A percentile compares a stretch with the other conserved stretches of the same genome.
phyloP scores from a whole-genome alignment of 495 filamentous ascomycete genomes.

The Articulospora tetracladia region DNA sequence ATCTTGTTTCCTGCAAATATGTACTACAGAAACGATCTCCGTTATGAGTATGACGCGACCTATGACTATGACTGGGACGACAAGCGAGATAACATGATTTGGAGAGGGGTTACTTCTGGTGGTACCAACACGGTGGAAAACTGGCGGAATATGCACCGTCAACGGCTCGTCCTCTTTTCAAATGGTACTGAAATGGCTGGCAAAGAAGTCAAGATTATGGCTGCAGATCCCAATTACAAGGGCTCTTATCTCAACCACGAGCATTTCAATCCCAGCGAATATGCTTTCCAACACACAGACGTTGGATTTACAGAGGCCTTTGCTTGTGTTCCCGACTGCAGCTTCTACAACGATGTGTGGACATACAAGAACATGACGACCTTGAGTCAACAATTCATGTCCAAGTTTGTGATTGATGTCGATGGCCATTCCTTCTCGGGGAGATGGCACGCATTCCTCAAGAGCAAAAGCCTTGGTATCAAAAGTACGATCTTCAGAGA shows the following conservation, averaged over 20 bases:
- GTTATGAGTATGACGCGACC: slow-evolving; percentile 52
- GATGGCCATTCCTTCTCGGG: slow-evolving; percentile 71
- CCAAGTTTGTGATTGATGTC: slow-evolving; percentile 66
- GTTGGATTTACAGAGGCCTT: slow-evolving; percentile 40
- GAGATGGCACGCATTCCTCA: slow-evolving; percentile 63
- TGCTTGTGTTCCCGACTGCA: slow-evolving; percentile 36
- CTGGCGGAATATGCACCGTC: slow-evolving; percentile 67
- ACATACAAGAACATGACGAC: slow-evolving; percentile 30
- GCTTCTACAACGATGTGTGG: slow-evolving; percentile 47
- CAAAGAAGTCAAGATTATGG: slow-evolving; percentile 40
- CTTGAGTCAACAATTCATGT: slow-evolving; percentile 54
- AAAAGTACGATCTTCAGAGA: slow-evolving; percentile 74
- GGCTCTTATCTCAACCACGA: slow-evolving; percentile 31
- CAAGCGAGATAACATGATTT: slow-evolving; percentile 55
- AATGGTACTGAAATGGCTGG: slow-evolving; percentile 57
- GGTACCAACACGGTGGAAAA: slow-evolving; percentile 57
- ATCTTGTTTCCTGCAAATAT: slow-evolving; percentile 75
- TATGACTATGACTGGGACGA: slow-evolving; percentile 50
- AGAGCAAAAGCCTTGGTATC: slow-evolving; percentile 61
- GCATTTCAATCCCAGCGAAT: slow-evolving; percentile 31
- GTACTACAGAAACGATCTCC: slow-evolving; percentile 65
- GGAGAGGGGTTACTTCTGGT: slow-evolving; percentile 68
- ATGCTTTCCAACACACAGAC: slow-evolving; percentile 37
- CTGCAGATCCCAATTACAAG: slow-evolving; percentile 19
- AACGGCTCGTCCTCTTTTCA: slow-evolving; percentile 65